Conservation (phyloP, 441 rosid genomes). For the Manihot esculenta region DNA sequence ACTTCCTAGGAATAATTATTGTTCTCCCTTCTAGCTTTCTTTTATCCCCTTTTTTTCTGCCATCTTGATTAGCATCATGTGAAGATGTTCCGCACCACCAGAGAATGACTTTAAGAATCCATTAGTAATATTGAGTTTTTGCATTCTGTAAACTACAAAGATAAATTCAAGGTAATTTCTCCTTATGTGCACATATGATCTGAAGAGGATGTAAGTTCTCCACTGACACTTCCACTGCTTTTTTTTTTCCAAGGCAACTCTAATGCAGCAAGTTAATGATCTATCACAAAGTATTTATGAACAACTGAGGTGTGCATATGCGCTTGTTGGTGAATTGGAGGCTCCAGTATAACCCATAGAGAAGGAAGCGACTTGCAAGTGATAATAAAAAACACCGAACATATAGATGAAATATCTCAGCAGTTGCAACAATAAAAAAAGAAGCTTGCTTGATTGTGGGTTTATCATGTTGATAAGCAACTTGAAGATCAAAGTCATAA, state of each 20-base stretch:
- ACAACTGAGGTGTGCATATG: conserved; percentile 54
- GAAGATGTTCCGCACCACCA: no score
- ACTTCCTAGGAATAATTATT: no score
- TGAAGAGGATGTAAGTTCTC: conserved; percentile 17
- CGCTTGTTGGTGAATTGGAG: conserved; percentile 65
- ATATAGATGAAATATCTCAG: conserved; percentile 69
- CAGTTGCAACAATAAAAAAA: conserved; percentile 65
- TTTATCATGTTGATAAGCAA: conserved; percentile 71
- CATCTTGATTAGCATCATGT: no score
- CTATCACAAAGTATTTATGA: conserved; percentile 55
- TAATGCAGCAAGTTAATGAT: conserved; percentile 93
- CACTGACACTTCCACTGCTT: conserved; percentile 35
- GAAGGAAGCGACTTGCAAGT: conserved; percentile 60
- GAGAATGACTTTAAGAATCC: no score
- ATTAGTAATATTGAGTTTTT: no score
- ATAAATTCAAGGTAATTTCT: conserved; percentile 77
- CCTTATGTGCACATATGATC: conserved; percentile 3
- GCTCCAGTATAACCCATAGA: conserved; percentile 66
- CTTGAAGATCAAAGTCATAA: conserved; percentile 50
- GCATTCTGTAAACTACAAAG: conserved; percentile 94
- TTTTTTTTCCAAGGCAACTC: conserved; percentile 95
- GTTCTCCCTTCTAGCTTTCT: no score
- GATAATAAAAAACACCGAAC: conserved; percentile 83
- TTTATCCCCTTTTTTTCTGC: no score
- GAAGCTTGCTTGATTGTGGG: conserved; percentile 97